These are phyloP conservation scores for Wallemia ichthyophaga DNA, from an alignment of 1,284 basidiomycete genomes.

Conservation along the genomic window DNA sequence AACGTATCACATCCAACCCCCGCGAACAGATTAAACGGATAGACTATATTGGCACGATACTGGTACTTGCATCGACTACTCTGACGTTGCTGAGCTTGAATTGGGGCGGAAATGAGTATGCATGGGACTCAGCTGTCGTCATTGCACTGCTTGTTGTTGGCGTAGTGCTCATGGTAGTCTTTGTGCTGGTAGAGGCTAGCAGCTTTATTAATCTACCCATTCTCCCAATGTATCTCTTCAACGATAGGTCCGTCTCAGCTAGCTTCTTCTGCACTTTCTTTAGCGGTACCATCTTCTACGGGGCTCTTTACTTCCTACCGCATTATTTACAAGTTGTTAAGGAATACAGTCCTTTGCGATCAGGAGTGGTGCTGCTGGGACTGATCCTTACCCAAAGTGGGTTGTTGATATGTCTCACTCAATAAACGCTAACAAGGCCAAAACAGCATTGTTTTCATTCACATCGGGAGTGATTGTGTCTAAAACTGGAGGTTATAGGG, in stretches of 20 bases:
- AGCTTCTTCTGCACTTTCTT: conserved; percentile 35
- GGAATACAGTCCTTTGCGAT: conserved; percentile 29
- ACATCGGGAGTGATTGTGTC: conserved; percentile 27
- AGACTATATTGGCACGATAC: conserved; percentile 30
- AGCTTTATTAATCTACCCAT: conserved; percentile 30
- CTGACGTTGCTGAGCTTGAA: conserved; percentile 36
- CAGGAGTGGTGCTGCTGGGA: conserved; percentile 32
- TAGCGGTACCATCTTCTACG: conserved; percentile 33
- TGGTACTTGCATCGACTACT: conserved; percentile 31
- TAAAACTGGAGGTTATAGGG: conserved; percentile 31
- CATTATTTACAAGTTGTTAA: conserved; percentile 20
- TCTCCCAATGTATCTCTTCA: conserved; percentile 36
- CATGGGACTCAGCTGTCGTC: conserved; percentile 33
- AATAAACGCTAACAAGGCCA: background rate
- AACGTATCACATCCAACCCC: conserved; percentile 29
- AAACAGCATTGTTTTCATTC: conserved; percentile 6
- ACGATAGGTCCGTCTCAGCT: conserved; percentile 31
- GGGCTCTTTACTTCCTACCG: conserved; percentile 15
- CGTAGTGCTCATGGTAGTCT: conserved; percentile 24
- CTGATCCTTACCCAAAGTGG: conserved; percentile 31
- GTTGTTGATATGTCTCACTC: conserved; percentile 18
- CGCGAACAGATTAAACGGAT: conserved; percentile 30
- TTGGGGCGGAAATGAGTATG: conserved; percentile 40
- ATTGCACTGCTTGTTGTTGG: conserved; percentile 31
- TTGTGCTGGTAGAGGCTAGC: conserved; percentile 36